Evolutionary conservation across 805 yeast species (phyloP).

Genomic region (Candida bentonensis): DNA sequence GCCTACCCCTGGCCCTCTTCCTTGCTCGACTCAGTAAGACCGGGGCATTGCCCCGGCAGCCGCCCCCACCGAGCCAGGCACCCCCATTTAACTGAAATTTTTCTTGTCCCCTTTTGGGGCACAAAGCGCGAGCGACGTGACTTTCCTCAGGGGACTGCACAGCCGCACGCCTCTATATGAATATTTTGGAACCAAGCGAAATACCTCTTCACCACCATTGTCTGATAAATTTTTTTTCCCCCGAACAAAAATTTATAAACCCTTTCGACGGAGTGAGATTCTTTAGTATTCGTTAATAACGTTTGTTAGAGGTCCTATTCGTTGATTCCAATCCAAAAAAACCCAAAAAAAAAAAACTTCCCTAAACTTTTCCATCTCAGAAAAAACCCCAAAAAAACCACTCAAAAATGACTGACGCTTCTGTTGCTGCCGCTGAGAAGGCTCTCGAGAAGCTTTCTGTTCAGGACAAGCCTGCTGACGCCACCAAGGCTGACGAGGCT

Average conservation of each 20-base stretch:
- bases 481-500: constrained; percentile 8
- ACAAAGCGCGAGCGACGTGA: background rate
- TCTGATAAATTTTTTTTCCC: background rate
- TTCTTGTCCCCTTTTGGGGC: background rate
- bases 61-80: too few relatives aligned
- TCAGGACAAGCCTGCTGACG: constrained; percentile 10
- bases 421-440: constrained; percentile 23
- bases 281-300: background rate
- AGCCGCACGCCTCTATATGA: background rate
- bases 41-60: too few relatives aligned
- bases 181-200: background rate
- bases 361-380: background rate
- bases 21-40: too few relatives aligned
- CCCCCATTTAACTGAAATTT: too few relatives aligned
- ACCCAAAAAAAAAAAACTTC: too few relatives aligned
- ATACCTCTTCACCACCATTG: background rate
- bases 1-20: too few relatives aligned
- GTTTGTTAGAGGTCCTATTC: background rate
- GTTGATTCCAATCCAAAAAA: background rate
- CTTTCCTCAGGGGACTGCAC: background rate
- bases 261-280: background rate
- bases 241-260: background rate
- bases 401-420: constrained; percentile 15
- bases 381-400: background rate
- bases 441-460: constrained; percentile 22